Evolutionary conservation across 371 early-diverging fungal species (phyloP), one percentile per base, ranked within the genome.

Genomic region (Sporodiniella umbellata): DNA sequence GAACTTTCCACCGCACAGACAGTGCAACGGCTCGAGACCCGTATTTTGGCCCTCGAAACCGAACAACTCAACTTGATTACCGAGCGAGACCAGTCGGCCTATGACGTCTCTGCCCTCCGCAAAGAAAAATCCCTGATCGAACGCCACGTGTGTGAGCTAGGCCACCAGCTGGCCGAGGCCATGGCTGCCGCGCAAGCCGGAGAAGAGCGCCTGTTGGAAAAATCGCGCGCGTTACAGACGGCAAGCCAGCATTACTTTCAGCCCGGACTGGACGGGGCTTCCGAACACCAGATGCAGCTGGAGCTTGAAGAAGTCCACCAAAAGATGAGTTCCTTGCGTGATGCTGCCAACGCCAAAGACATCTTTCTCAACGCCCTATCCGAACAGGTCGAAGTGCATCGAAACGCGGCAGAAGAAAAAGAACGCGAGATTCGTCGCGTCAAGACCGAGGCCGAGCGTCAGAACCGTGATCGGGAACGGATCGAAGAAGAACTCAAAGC

Each of bases 21-120:
- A 10, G 58, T 68, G 11, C 52, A 66, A 50, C 61, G 66, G 24
- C 45, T 71, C 3, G 75, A 74, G 18, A 50, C 55, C 7, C 52
- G 57, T 4, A 61, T 78, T 24, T 50, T 47, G 8, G 81, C 81
- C 23, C 53, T 86, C 19, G 86, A 86, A 48, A 54, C 81, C 12
- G 85, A 87, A 37, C 79, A 85, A 15, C 43, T 75, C 4, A 54
- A 60, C 0, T 59, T 88, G 33, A 56, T 66, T 7, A 85, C 85
- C 56, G 86, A 87, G 52, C 60, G 80, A 8, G 76, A 77, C 45
- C 79, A 75, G 42, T 62, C 83, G 0, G 78, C 78, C 14, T 79
- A 59, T 47, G 70, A 73, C 15, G 62, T 83, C 15, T 75, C 78
- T 42, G 65, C 68, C 14, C 68, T 79, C 0, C 67, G 86, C 44